phyloP scores from a whole-genome alignment of 1,139 yeast species.

The Debaryomyces subglobosus region DNA sequence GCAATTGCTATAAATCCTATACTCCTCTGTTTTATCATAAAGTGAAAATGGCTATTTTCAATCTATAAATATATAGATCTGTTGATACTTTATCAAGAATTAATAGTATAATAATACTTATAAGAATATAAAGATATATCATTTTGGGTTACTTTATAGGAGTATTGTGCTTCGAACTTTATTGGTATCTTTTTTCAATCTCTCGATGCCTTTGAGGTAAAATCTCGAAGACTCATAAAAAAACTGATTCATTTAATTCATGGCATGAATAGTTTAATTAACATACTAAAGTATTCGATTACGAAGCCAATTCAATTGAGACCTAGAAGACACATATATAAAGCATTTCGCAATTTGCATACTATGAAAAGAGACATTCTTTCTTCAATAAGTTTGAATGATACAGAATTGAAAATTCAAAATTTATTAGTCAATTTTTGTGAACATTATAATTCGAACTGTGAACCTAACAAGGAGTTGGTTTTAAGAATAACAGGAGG shows the following conservation, averaged over 20 bases:
- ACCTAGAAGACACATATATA: background rate
- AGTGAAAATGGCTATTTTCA: no score
- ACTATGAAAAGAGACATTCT: conserved; percentile 25
- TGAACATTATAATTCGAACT: conserved; percentile 30
- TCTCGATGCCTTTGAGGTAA: background rate
- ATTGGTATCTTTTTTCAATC: background rate
- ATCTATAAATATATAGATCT: no score
- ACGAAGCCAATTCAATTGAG: background rate
- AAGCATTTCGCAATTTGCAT: background rate
- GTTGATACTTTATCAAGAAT: no score
- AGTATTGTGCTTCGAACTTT: background rate
- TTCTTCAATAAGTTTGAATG: conserved; percentile 38
- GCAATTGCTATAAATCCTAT: no score
- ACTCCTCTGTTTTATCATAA: no score
- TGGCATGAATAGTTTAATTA: conserved; percentile 4
- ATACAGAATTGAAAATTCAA: conserved; percentile 52
- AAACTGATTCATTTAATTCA: background rate
- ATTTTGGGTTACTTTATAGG: background rate
- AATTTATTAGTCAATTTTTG: conserved; percentile 49
- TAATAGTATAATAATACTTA: background rate
- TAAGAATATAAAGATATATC: background rate
- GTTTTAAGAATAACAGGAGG: conserved; percentile 93
- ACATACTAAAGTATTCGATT: conserved; percentile 1
- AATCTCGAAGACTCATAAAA: conserved; percentile 1
- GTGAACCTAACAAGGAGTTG: conserved; percentile 19